phyloP scores from a whole-genome alignment of 345 rosid species.

The Brassica juncea region DNA sequence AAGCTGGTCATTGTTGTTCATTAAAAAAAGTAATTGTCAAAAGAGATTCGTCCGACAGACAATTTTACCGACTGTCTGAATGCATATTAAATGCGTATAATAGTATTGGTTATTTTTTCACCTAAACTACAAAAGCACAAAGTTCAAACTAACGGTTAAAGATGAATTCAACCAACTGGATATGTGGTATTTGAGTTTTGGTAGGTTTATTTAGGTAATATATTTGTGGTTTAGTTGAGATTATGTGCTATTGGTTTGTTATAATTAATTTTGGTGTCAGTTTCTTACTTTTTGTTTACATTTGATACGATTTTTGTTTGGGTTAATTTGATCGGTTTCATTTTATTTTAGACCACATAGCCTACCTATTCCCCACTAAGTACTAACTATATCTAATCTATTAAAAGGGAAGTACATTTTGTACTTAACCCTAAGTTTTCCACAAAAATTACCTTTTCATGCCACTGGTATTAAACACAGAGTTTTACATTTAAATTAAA shows the following conservation, averaged over 20 bases:
- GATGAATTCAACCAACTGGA: not conserved
- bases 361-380: too few relatives aligned
- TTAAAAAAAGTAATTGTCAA: not conserved
- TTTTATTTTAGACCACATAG: too few relatives aligned
- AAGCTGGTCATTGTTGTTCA: slow-evolving; percentile 4
- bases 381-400: not conserved
- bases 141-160: not conserved
- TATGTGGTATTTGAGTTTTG: slow-evolving; percentile 1
- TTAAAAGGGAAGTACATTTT: too few relatives aligned
- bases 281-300: too few relatives aligned
- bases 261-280: too few relatives aligned
- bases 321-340: too few relatives aligned
- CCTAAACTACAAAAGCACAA: slow-evolving; percentile 14
- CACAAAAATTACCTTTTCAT: too few relatives aligned
- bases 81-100: not conserved
- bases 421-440: too few relatives aligned
- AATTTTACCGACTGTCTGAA: slow-evolving; percentile 16
- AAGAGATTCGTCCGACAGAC: slow-evolving; percentile 7
- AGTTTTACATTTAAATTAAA: too few relatives aligned
- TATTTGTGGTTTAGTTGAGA: not conserved
- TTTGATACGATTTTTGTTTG: too few relatives aligned
- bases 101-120: not conserved
- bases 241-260: not conserved
- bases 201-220: not conserved
- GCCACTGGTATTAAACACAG: too few relatives aligned